phyloP scores from a whole-genome alignment of 805 yeast species.

The Candida sithepensis region DNA sequence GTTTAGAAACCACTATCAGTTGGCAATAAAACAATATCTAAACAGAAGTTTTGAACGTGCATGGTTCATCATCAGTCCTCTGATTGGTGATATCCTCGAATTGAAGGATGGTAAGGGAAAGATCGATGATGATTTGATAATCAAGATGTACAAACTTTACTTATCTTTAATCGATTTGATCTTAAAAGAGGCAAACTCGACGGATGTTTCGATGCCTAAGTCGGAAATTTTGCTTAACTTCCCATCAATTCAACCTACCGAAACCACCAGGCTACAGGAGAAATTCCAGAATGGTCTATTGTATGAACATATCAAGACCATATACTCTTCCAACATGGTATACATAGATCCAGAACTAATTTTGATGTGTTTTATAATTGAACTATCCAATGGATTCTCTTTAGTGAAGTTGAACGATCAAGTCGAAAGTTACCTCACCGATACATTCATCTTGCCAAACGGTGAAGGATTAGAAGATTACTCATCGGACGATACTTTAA shows the following conservation, averaged over 20 bases:
- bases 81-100: conserved; percentile 16
- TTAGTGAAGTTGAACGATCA: conserved; percentile 19
- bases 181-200: conserved; percentile 17
- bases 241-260: neutral
- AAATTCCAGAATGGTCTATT: conserved; percentile 23
- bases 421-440: conserved; percentile 19
- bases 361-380: conserved; percentile 30
- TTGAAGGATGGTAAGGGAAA: conserved; percentile 2
- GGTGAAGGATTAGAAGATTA: conserved; percentile 13
- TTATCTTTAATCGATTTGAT: conserved; percentile 28
- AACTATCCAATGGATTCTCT: conserved; percentile 26
- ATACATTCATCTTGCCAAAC: conserved; percentile 14
- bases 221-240: neutral
- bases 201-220: neutral
- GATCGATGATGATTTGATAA: conserved; percentile 11
- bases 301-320: conserved; percentile 15
- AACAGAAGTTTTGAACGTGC: conserved; percentile 30
- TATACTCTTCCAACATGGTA: conserved; percentile 10
- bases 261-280: conserved; percentile 3
- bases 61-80: conserved; percentile 23
- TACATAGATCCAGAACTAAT: conserved; percentile 25
- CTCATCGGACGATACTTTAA: neutral
- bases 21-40: conserved; percentile 40
- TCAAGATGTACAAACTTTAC: conserved; percentile 26
- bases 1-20: conserved; percentile 30